Evolutionary conservation across 1,284 basidiomycete species (phyloP).

Genomic region (Hypsizygus ulmarius): DNA sequence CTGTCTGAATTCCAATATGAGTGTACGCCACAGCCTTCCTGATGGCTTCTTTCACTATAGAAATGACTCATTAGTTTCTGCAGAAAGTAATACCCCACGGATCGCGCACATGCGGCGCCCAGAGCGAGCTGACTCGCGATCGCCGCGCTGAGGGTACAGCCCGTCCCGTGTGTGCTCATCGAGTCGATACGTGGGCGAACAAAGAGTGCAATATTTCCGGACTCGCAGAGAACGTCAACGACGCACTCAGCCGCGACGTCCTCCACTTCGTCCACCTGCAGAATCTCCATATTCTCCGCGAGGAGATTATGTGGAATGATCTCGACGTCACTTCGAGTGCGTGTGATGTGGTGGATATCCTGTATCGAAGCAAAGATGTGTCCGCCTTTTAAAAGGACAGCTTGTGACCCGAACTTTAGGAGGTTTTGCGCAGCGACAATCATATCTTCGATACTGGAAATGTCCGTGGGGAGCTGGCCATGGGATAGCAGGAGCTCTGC

Average conservation of each 20-base stretch:
- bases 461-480: constrained; percentile 28
- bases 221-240: constrained; percentile 72
- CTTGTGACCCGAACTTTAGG: constrained; percentile 46
- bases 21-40: constrained; percentile 69
- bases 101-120: constrained; percentile 45
- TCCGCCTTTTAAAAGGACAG: constrained; percentile 87
- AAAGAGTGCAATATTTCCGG: constrained; percentile 49
- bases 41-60: constrained; percentile 59
- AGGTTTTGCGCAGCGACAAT: constrained; percentile 57
- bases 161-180: constrained; percentile 87
- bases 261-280: constrained; percentile 32
- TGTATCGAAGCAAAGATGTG: constrained; percentile 54
- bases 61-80: not conserved
- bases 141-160: constrained; percentile 88
- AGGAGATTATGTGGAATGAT: constrained; percentile 43
- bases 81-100: not conserved
- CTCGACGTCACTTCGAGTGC: constrained; percentile 29
- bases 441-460: constrained; percentile 63
- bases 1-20: constrained; percentile 73
- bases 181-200: constrained; percentile 67
- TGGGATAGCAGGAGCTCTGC: constrained; percentile 66
- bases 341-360: constrained; percentile 41
- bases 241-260: constrained; percentile 42
- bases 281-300: constrained; percentile 61
- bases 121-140: constrained; percentile 68